Percentiles rank a stretch among this genome's conserved stretches.
Evolutionary conservation across 192 early-diverging fungal genomes (phyloP).

Genomic region (Backusella psychrophila): DNA sequence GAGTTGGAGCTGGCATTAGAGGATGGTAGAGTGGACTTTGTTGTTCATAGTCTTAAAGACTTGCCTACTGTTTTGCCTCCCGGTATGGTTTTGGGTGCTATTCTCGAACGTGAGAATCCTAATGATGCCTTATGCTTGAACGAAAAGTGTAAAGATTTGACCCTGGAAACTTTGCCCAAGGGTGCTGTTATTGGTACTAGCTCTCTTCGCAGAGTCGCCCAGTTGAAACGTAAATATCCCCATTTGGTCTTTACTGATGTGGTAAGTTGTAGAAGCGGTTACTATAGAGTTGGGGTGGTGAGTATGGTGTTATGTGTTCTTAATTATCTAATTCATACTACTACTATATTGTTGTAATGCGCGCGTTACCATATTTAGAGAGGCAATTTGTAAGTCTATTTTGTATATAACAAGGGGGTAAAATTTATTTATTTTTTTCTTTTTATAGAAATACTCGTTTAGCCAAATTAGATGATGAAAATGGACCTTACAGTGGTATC

Average conservation of each 20-base stretch:
- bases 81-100: conserved; percentile 80
- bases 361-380: conserved; percentile 9
- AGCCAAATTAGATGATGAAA: conserved; percentile 79
- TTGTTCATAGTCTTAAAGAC: conserved; percentile 96
- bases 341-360: not conserved
- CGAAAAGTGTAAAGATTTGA: conserved; percentile 26
- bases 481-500: conserved; percentile 70
- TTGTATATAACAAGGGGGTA: not conserved
- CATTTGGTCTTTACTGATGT: conserved; percentile 75
- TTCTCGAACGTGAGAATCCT: conserved; percentile 87
- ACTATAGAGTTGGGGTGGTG: not conserved
- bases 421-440: conserved; percentile 34
- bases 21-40: conserved; percentile 66
- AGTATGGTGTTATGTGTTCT: not conserved
- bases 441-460: conserved; percentile 85
- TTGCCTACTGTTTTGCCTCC: conserved; percentile 81
- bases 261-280: conserved; percentile 39
- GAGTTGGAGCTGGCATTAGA: conserved; percentile 83
- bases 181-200: conserved; percentile 87
- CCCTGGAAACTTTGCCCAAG: conserved; percentile 61
- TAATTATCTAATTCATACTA: not conserved
- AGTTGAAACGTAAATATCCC: conserved; percentile 78
- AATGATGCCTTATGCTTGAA: conserved; percentile 76
- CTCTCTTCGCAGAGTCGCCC: conserved; percentile 84
- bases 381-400: conserved; percentile 38